Conservation (phyloP, 306 rosid genomes). For the Quercus cerris region DNA sequence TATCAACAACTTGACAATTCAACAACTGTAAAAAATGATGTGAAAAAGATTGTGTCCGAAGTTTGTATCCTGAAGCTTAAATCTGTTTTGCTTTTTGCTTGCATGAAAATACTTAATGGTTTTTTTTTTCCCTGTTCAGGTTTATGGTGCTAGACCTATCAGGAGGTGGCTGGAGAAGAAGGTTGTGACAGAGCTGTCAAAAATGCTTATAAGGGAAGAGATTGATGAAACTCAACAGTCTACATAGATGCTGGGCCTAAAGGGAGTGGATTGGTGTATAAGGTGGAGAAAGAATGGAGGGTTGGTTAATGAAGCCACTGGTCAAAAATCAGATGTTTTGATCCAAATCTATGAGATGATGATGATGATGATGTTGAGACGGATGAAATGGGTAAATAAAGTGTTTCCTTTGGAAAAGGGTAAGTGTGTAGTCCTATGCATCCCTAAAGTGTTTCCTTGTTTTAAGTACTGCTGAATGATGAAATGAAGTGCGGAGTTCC, state of each 20-base stretch:
- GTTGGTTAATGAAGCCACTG: conserved; percentile 60
- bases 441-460: neutral
- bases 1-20: too few relatives aligned
- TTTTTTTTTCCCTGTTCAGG: conserved; percentile 33
- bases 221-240: conserved; percentile 91
- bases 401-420: neutral
- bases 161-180: conserved; percentile 94
- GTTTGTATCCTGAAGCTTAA: neutral
- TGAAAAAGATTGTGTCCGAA: too few relatives aligned
- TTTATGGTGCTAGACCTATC: conserved; percentile 84
- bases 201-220: conserved; percentile 78
- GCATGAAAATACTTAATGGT: neutral
- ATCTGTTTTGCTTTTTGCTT: neutral
- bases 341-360: conserved; percentile 77
- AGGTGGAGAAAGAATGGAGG: conserved; percentile 83
- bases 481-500: neutral
- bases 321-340: conserved; percentile 64
- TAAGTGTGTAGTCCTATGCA: neutral
- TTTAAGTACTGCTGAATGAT: neutral
- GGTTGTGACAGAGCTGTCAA: conserved; percentile 83
- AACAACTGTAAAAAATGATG: too few relatives aligned
- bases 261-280: conserved; percentile 32
- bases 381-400: conserved; percentile 50
- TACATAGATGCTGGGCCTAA: conserved; percentile 54
- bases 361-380: conserved; percentile 35